Evolutionary conservation across 306 rosid species (phyloP), one percentile per base, ranked within the genome.

Genomic region (Luffa acutangula): DNA sequence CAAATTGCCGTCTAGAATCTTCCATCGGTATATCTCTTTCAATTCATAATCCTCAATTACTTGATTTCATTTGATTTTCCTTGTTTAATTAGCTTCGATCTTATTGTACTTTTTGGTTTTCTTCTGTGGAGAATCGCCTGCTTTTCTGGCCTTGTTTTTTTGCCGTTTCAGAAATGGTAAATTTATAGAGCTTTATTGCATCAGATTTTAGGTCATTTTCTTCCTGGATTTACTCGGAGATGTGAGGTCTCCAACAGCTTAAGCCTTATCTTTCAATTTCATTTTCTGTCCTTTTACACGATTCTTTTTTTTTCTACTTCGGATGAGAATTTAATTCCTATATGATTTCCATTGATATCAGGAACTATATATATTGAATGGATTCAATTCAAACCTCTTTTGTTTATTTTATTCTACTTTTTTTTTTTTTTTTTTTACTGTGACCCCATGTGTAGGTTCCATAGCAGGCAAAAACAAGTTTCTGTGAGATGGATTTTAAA

Each of bases 361-460:
- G 49, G 13, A 25, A 25, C 31, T 25, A 66, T 3, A 1, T 66
- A 65, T 64, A 36, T 41, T 18, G 15, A 9, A 34, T 34, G n/a
- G 49, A 66, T 66, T 37, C 39, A 63, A 72, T 15, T 37, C 31
- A 14, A 13, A 5, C 21, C 18, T 2, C 18, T 37, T 65, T 66
- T 13, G 42, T 73, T 73, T 15, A 14, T 48, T 46, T 34, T 10
- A 43, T 70, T 70, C n/a, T 70, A 54, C 56, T 39, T 10, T n/a
- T 78, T 25, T 73, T 34, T 51, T 10, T 46, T 45, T 58, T 78
- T 66, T 17, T 39, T 59, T 62, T 20, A 37, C 43, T 49, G 76
- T 64, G 80, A 51, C 60, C 77, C 78, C 77, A 75, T 76, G 57
- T 75, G 78, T 75, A 74, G 41, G 76, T 81, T 81, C 46, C 41